Evolutionary conservation across 345 rosid species (phyloP).

Genomic region (Syzygium jambos): DNA sequence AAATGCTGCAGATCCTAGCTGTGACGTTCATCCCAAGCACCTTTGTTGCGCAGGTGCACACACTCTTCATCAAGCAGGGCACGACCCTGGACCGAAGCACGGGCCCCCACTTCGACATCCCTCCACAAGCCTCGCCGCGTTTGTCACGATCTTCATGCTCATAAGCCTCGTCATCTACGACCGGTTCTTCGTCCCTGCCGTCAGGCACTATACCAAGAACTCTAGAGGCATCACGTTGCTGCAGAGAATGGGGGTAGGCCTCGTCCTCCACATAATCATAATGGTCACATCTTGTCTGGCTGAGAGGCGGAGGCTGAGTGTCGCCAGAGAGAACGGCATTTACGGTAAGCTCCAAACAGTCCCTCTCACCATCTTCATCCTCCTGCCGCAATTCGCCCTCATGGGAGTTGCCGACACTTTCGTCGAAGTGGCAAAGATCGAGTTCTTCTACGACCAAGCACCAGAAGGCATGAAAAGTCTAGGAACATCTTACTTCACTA

Average conservation of each 20-base stretch:
- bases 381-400: slow-evolving; percentile 73
- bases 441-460: slow-evolving; percentile 87
- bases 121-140: slow-evolving; percentile 55
- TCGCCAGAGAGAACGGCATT: slow-evolving; percentile 28
- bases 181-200: slow-evolving; percentile 31
- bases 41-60: slow-evolving; percentile 28
- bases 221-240: slow-evolving; percentile 75
- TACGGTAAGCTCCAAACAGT: slow-evolving; percentile 13
- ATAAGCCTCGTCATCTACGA: slow-evolving; percentile 48
- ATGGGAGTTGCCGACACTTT: slow-evolving; percentile 70
- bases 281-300: slow-evolving; percentile 48
- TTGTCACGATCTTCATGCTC: slow-evolving; percentile 65
- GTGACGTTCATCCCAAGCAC: slow-evolving; percentile 51
- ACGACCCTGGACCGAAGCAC: slow-evolving; percentile 36
- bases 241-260: slow-evolving; percentile 73
- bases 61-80: slow-evolving; percentile 72
- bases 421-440: slow-evolving; percentile 67
- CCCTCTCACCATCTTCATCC: slow-evolving; percentile 52
- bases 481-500: slow-evolving; percentile 62
- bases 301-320: slow-evolving; percentile 52
- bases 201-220: slow-evolving; percentile 38
- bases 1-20: slow-evolving; percentile 40
- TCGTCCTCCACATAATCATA: slow-evolving; percentile 36
- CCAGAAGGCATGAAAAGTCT: slow-evolving; percentile 80
- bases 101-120: slow-evolving; percentile 53